A percentile compares a stretch with the other conserved stretches of the same genome.
Evolutionary conservation across 805 yeast species (phyloP).

Genomic region (Monosporozyma unispora): DNA sequence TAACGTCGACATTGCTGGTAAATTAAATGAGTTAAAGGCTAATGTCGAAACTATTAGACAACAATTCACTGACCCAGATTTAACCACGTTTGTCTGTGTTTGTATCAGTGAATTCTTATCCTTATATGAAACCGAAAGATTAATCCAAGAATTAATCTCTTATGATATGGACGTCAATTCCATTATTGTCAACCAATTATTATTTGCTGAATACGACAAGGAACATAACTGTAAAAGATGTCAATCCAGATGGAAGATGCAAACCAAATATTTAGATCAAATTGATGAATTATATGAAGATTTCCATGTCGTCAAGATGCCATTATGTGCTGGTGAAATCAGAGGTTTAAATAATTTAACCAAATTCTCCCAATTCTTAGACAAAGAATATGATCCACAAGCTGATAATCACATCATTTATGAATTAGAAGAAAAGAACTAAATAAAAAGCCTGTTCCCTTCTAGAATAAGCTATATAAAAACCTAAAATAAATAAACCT

Average conservation of each 20-base stretch:
- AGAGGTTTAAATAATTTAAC: slow-evolving; percentile 84
- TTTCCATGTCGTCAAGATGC: slow-evolving; percentile 92
- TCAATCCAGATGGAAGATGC: slow-evolving; percentile 90
- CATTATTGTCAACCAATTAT: slow-evolving; percentile 87
- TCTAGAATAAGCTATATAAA: too few relatives aligned
- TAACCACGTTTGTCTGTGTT: slow-evolving; percentile 92
- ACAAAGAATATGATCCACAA: slow-evolving; percentile 68
- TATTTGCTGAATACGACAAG: slow-evolving; percentile 67
- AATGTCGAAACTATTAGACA: slow-evolving; percentile 76
- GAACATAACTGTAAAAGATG: slow-evolving; percentile 80
- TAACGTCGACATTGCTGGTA: slow-evolving; percentile 59
- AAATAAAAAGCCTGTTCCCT: neutral
- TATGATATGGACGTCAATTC: slow-evolving; percentile 96
- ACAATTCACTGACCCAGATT: slow-evolving; percentile 91
- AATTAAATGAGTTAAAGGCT: slow-evolving; percentile 29
- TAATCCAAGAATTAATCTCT: slow-evolving; percentile 91
- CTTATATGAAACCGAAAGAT: slow-evolving; percentile 92
- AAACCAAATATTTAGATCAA: slow-evolving; percentile 86
- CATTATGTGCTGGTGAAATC: slow-evolving; percentile 88
- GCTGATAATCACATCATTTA: slow-evolving; percentile 35
- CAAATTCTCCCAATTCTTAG: slow-evolving; percentile 72
- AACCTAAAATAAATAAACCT: too few relatives aligned
- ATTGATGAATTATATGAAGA: slow-evolving; percentile 95
- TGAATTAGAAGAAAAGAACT: slow-evolving; percentile 29
- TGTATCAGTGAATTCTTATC: slow-evolving; percentile 96